These are phyloP conservation scores for Geotrichum bryndzae DNA, from an alignment of 1,139 yeast species.

Conservation along the genomic window DNA sequence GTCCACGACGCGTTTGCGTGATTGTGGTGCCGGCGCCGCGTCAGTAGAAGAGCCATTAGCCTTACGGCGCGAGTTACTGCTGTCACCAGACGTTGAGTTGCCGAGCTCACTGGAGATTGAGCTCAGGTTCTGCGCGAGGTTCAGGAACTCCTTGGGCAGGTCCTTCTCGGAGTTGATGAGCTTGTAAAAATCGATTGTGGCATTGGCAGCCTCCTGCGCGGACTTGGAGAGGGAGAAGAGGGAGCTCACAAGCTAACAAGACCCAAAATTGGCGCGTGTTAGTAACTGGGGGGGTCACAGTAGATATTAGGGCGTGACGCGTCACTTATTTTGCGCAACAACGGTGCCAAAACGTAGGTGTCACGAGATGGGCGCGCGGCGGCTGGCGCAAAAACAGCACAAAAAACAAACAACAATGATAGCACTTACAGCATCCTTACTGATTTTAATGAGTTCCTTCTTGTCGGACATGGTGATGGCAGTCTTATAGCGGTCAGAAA, in stretches of 20 bases:
- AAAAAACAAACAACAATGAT: neutral
- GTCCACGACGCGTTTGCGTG: conserved; percentile 32
- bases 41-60: neutral
- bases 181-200: conserved; percentile 69
- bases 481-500: neutral
- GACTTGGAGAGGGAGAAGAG: conserved; percentile 75
- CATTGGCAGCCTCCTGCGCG: conserved; percentile 72
- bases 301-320: neutral
- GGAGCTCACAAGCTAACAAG: conserved; percentile 55
- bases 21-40: conserved; percentile 45
- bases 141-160: conserved; percentile 14
- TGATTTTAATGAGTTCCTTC: neutral
- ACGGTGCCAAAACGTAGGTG: neutral
- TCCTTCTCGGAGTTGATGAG: conserved; percentile 15
- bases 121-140: conserved; percentile 32
- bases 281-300: neutral
- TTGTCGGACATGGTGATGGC: neutral
- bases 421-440: neutral
- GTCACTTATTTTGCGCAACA: neutral
- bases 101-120: conserved; percentile 22
- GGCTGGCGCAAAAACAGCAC: too few relatives aligned
- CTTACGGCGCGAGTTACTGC: conserved; percentile 8
- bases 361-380: neutral
- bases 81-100: neutral
- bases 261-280: neutral